A percentile compares a stretch with the other conserved stretches of the same genome.
phyloP scores from a whole-genome alignment of 345 rosid species.

The Gossypium bickii region DNA sequence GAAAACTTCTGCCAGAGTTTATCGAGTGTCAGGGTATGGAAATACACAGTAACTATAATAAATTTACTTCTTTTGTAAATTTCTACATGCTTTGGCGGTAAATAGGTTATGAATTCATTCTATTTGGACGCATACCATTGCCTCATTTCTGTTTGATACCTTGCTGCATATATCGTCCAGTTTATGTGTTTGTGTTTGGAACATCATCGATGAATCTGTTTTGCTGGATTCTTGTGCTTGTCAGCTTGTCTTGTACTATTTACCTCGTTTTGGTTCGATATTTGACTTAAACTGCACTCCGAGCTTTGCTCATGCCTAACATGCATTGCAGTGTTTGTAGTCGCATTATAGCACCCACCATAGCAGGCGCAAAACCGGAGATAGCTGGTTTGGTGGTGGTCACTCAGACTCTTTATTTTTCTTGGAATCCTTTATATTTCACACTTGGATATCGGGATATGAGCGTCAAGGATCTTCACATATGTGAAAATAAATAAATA shows the following conservation, averaged over 20 bases:
- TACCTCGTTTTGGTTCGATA: background rate
- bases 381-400: background rate
- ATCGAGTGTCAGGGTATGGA: background rate
- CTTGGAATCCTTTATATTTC: background rate
- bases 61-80: constrained; percentile 8
- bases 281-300: background rate
- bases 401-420: background rate
- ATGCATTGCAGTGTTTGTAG: background rate
- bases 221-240: background rate
- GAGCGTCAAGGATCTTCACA: too few species aligned
- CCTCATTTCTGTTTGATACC: background rate
- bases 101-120: background rate
- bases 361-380: background rate
- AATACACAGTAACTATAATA: constrained; percentile 9
- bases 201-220: background rate
- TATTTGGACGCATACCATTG: background rate
- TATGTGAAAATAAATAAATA: too few species aligned
- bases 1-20: constrained; percentile 12
- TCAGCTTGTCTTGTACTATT: background rate
- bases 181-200: background rate
- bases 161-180: background rate
- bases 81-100: constrained; percentile 1
- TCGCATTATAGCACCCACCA: background rate
- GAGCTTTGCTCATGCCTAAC: background rate
- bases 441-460: too few species aligned